phyloP scores from a whole-genome alignment of 1,139 yeast species.

The Arxiozyma slooffiae region DNA sequence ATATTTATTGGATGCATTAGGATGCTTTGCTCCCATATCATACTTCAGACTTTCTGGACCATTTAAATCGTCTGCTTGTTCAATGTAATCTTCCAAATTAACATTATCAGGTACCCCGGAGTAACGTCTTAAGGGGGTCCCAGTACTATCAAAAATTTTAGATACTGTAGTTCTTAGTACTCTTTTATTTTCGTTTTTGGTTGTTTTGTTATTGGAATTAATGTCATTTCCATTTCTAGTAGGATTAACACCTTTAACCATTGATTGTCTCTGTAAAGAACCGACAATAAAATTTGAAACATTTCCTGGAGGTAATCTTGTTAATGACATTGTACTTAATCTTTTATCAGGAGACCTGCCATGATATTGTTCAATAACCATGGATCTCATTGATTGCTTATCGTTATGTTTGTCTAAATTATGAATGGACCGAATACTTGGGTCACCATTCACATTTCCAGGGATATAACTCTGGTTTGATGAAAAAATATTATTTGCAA shows the following conservation, averaged over 20 bases:
- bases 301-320: slow-evolving; percentile 3
- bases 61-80: slow-evolving; percentile 10
- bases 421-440: slow-evolving; percentile 17
- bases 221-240: slow-evolving; percentile 10
- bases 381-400: slow-evolving; percentile 21
- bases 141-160: slow-evolving; percentile 58
- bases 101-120: slow-evolving; percentile 64
- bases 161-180: slow-evolving; percentile 60
- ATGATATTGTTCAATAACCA: slow-evolving; percentile 14
- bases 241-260: not conserved
- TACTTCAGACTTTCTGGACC: not conserved
- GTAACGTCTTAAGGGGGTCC: slow-evolving; percentile 61
- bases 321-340: slow-evolving; percentile 16
- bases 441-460: slow-evolving; percentile 13
- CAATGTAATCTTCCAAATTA: slow-evolving; percentile 51
- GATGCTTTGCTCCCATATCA: not conserved
- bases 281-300: not conserved
- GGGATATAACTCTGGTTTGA: not conserved
- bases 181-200: slow-evolving; percentile 17
- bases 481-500: not conserved
- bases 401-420: slow-evolving; percentile 14
- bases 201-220: slow-evolving; percentile 12
- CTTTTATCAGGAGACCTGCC: slow-evolving; percentile 24
- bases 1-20: not conserved
- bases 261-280: not conserved